Base-by-base conservation (phyloP, 345 rosid species). In the Salix exigua region DNA sequence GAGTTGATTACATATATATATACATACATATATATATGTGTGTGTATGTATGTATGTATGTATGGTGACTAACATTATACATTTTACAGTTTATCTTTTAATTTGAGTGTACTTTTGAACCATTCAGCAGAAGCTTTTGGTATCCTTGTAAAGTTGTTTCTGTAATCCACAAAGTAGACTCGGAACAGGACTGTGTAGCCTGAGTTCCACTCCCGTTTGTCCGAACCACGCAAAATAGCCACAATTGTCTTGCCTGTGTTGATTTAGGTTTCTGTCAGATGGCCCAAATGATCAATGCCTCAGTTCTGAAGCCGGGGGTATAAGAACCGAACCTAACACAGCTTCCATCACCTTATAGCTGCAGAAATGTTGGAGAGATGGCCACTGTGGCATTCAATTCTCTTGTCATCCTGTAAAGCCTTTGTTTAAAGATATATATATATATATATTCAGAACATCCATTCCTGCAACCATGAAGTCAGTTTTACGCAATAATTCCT, bases 141-240 rank as follows among this genome's bases (percentile, higher is more conserved):
- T 62, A 91, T 83, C 79, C 96, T 88, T 33, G 99, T 91, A 35
- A 90, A 90, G 70, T 93, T 95, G 42, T 90, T 87, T 74, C 79
- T 90, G 83, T 88, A 91, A 62, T 95, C 97, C 46, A 93, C 91
- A 78, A 82, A 88, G 81, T 95, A 91, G 19, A 93, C 88, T 80
- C 97, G 94, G 38, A 95, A 95, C 64, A 97, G 83, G 18, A 95
- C 97, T 0, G 97, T 93, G 76, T 91, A 93, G 37, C 97, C 97
- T 8, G 86, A 88, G 86, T 91, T 95, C 99, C 99, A 93, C 75
- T 95, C 99, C 97, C 93, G 93, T 73, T 95, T 95, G 81, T 95
- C 99, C 4, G 91, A 97, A 93, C 99, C 97, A 93, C 19, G 85
- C 88, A 67, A 91, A 95, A 65, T 91, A 94, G 6, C 97, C 80